Percentiles rank a stretch among this genome's conserved stretches.
phyloP scores from a whole-genome alignment of 805 yeast species.

The Groenewaldozyma tartarivorans region DNA sequence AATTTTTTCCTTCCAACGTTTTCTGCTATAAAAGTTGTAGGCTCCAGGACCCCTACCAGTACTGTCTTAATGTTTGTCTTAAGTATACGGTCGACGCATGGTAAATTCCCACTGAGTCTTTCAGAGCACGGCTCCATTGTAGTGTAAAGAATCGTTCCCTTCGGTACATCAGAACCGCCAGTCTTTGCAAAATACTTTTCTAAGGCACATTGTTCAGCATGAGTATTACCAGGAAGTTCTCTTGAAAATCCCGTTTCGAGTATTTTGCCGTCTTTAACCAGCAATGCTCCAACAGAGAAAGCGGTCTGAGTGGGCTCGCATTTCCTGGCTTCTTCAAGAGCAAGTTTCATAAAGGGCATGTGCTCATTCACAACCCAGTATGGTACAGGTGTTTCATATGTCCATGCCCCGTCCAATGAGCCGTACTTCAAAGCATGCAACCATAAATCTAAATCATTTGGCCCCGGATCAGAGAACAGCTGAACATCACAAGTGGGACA shows the following conservation, averaged over 20 bases:
- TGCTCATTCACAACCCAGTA: conserved; percentile 68
- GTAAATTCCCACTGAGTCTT: conserved; percentile 79
- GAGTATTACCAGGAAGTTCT: conserved; percentile 90
- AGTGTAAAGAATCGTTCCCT: conserved; percentile 75
- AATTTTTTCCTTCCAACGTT: conserved; percentile 56
- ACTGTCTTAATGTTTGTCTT: conserved; percentile 53
- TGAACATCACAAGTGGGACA: conserved; percentile 65
- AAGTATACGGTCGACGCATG: conserved; percentile 77
- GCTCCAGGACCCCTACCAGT: conserved; percentile 88
- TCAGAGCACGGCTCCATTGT: conserved; percentile 97
- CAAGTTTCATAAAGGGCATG: conserved; percentile 57
- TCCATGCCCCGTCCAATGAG: conserved; percentile 39
- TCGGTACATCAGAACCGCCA: conserved; percentile 42
- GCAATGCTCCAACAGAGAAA: conserved; percentile 87
- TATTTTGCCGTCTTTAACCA: conserved; percentile 53
- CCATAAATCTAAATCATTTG: conserved; percentile 81
- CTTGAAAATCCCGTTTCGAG: conserved; percentile 82
- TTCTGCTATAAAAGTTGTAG: conserved; percentile 74
- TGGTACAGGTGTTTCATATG: conserved; percentile 66
- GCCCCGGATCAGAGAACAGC: conserved; percentile 79
- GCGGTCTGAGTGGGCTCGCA: conserved; percentile 80
- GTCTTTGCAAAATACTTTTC: conserved; percentile 50
- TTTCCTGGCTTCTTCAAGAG: conserved; percentile 67
- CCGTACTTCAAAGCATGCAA: conserved; percentile 79
- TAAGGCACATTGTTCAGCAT: conserved; percentile 93